A percentile compares a stretch with the other conserved stretches of the same genome.
phyloP scores from a whole-genome alignment of 2,329 filamentous ascomycete species.

The Ceratocystis huliohia region DNA sequence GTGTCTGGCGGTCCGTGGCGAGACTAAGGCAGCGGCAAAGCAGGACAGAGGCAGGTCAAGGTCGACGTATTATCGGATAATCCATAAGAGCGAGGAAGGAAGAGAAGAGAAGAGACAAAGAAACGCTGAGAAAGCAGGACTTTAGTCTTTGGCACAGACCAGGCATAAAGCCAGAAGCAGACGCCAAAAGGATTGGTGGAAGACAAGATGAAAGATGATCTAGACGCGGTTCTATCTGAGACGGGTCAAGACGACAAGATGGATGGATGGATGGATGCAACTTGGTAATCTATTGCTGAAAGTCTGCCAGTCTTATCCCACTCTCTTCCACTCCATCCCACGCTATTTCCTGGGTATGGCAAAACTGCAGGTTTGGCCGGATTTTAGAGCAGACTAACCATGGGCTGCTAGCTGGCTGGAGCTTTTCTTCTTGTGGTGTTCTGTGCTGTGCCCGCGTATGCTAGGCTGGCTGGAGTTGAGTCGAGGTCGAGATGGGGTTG shows the following conservation, averaged over 20 bases:
- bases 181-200: background rate
- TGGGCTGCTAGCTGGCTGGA: background rate
- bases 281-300: too few relatives aligned
- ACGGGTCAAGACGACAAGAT: background rate
- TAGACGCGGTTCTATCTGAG: background rate
- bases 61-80: background rate
- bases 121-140: background rate
- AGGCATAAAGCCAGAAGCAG: background rate
- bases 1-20: background rate
- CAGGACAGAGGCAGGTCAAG: background rate
- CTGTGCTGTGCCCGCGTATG: background rate
- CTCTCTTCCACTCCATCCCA: too few relatives aligned
- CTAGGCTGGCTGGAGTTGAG: background rate
- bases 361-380: background rate
- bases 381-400: background rate
- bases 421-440: background rate
- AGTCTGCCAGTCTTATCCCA: too few relatives aligned
- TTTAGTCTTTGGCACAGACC: slow-evolving; percentile 1
- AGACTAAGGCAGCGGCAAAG: background rate
- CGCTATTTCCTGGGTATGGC: background rate
- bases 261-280: background rate
- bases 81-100: background rate
- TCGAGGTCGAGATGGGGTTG: background rate
- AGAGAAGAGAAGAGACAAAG: background rate
- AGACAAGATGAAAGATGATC: background rate